Base-by-base conservation (phyloP, 345 rosid species). In the Moricandia moricandioides region DNA sequence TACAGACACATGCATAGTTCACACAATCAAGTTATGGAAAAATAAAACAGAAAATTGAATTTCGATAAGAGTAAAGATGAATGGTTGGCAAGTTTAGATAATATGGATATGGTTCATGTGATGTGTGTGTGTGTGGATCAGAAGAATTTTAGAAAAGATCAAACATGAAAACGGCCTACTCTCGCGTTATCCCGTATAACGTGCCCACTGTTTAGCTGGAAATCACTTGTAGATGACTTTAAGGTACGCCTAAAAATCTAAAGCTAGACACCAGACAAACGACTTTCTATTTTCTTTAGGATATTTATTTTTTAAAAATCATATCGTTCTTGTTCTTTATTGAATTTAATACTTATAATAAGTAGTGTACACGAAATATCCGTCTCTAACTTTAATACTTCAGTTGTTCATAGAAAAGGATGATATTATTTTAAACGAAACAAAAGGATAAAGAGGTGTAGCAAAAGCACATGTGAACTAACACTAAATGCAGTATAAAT, bases 141-240 rank as follows among this genome's bases (percentile, higher is more conserved):
- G 43, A 75, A 75, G 62, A 75, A 67, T 43, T 45, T 2, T 12
- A 10, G 8, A 13, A 18, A 59, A 4, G 67, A 12, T 47, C 35
- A 26, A 7, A 34, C 16, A 34, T 67, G 64, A 62, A 52, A 61
- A 27, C 43, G 62, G 56, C 45, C 73, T 10, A 67, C 16, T 7
- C 69, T 76, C 47, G 69, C 35, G 69, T 29, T 76, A 61, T 69
- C 55, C 52, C 37, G 52, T 16, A 27, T 0, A 52, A 52, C 33
- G 65, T 76, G 74, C 70, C 65, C 74, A 69, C 79, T 62, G 58
- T 69, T 69, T 69, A 30, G 74, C 74, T 76, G 79, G 74, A 76
- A 37, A 69, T 17, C 74, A 69, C 79, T 76, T 18, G 7, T 8
- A 54, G 37, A 18, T 43, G 65, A 69, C 65, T 76, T 76, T 69